Percentiles rank a stretch among this genome's conserved stretches.
These are phyloP conservation scores for Cystobasidiopsis lactophilus DNA, from an alignment of 768 basidiomycete species.

Conservation along the genomic window DNA sequence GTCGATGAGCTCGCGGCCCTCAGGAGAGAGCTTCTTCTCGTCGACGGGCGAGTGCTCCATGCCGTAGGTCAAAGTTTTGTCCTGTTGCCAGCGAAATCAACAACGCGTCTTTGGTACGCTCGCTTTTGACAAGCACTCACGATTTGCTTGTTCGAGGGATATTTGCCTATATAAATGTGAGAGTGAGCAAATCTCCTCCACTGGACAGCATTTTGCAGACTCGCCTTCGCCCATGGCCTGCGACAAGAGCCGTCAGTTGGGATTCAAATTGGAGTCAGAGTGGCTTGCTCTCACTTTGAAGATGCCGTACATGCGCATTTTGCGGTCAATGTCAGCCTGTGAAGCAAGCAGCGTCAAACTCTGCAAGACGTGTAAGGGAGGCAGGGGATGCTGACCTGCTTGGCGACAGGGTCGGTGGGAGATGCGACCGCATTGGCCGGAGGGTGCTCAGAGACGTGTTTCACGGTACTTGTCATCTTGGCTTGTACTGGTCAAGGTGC, in stretches of 20 bases:
- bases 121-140: background rate
- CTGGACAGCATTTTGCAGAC: slow-evolving; percentile 62
- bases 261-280: too few relatives aligned
- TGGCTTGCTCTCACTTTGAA: slow-evolving; percentile 23
- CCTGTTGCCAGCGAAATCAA: background rate
- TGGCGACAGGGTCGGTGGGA: too few relatives aligned
- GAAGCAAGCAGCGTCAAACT: too few relatives aligned
- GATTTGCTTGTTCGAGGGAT: slow-evolving; percentile 18
- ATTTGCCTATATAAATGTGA: slow-evolving; percentile 7
- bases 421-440: background rate
- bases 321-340: slow-evolving; percentile 58
- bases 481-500: too few relatives aligned
- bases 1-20: slow-evolving; percentile 51
- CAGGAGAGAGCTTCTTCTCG: slow-evolving; percentile 42
- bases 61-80: slow-evolving; percentile 9
- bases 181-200: slow-evolving; percentile 7
- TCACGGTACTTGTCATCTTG: too few relatives aligned
- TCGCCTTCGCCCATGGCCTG: slow-evolving; percentile 58
- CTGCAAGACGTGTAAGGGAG: too few relatives aligned
- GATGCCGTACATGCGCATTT: slow-evolving; percentile 55
- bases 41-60: slow-evolving; percentile 27
- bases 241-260: background rate
- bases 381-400: too few relatives aligned
- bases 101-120: background rate
- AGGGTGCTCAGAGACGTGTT: too few relatives aligned